Evolutionary conservation across 2,329 filamentous ascomycete species (phyloP), one percentile per base, ranked within the genome.

Genomic region (Nemania serpens): DNA sequence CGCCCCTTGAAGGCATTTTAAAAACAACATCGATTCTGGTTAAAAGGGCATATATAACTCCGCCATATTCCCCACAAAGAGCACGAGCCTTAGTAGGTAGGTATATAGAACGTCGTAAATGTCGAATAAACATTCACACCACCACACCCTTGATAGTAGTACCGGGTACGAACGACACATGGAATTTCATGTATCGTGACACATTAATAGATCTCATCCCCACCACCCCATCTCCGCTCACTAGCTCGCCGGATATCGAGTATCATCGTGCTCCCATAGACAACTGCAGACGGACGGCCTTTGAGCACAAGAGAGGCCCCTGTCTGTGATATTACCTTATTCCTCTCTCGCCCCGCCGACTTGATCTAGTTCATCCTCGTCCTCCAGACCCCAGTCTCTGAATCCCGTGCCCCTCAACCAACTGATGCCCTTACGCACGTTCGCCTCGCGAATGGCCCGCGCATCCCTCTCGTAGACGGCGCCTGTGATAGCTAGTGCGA

Each of bases 381-480:
- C 81, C 47, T 83, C 81, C 0, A 81, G 71, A 0, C 80, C 80
- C 79, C 88, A 88, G 72, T 95, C 91, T 53, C 83, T 82, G 79
- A 87, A 93, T 0, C 90, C 90, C 69, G 93, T 88, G 0, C 91
- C 91, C 55, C 89, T 81, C 42, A 93, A 75, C 82, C 90, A 90
- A 52, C 88, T 87, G 64, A 96, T 77, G 0, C 84, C 86, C 79
- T 92, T 94, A 52, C 91, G 82, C 74, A 90, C 84, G 48, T 83
- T 80, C 0, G 78, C 81, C 63, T 91, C 90, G 55, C 84, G 84
- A 15, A 96, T 83, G 1, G 90, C 88, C 54, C 79, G 78, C 0
- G 89, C 88, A 57, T 89, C 84, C 25, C 82, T 79, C 78, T 96
- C 91, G 70, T 94, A 91, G 1, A 95, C 86, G 9, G 85, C 84